Percentiles rank a stretch among this genome's conserved stretches.
These are phyloP conservation scores for Wickerhamiella alocasiicola DNA, from an alignment of 805 yeast species.

Conservation along the genomic window DNA sequence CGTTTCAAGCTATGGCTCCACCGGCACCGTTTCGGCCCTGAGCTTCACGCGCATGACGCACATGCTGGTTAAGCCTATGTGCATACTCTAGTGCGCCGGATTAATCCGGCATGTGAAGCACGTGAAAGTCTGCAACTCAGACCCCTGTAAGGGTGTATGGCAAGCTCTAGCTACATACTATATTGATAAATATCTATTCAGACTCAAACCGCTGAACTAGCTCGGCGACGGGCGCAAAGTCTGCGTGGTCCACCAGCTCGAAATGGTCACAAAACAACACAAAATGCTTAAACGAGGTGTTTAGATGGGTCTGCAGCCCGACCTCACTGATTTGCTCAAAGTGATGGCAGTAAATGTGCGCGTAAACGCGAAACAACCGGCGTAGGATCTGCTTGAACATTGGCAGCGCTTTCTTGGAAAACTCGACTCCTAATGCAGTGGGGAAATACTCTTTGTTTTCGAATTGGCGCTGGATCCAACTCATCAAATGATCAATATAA, in stretches of 20 bases:
- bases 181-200: constrained; percentile 18
- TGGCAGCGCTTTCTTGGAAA: constrained; percentile 70
- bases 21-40: no score
- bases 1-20: no score
- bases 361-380: constrained; percentile 85
- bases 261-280: constrained; percentile 80
- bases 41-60: no score
- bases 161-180: background rate
- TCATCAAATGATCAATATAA: constrained; percentile 85
- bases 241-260: constrained; percentile 59
- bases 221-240: constrained; percentile 85
- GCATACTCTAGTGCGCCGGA: no score
- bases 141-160: no score
- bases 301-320: constrained; percentile 83
- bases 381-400: constrained; percentile 79
- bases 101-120: no score
- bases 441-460: constrained; percentile 91
- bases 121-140: no score
- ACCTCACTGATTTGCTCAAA: constrained; percentile 89
- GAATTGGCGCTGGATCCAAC: constrained; percentile 85
- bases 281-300: constrained; percentile 89
- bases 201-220: constrained; percentile 58
- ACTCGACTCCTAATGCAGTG: constrained; percentile 77
- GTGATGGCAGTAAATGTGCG: constrained; percentile 96
- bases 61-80: no score